Conservation (phyloP, 345 rosid genomes). For the Firmiana major region DNA sequence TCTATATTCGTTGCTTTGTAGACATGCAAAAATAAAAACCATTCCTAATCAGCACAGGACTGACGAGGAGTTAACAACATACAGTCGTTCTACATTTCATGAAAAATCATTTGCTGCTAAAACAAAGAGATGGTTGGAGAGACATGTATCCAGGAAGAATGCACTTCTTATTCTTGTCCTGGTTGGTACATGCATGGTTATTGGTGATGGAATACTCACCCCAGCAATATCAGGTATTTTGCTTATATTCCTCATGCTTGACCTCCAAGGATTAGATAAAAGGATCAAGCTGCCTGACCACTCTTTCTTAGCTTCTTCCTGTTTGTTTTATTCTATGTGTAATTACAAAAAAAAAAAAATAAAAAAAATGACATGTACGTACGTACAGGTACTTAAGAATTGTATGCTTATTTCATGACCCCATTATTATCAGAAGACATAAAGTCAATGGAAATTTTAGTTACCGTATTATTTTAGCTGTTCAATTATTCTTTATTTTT, state of each 20-base stretch:
- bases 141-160: slow-evolving; percentile 48
- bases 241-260: neutral
- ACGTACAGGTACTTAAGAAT: neutral
- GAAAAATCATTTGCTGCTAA: slow-evolving; percentile 82
- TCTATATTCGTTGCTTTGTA: slow-evolving; percentile 86
- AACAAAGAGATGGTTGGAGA: slow-evolving; percentile 80
- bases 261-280: slow-evolving; percentile 7
- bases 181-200: slow-evolving; percentile 89
- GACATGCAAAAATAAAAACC: slow-evolving; percentile 86
- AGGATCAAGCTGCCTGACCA: slow-evolving; percentile 26
- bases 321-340: neutral
- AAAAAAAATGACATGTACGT: neutral
- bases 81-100: slow-evolving; percentile 66
- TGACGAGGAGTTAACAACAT: slow-evolving; percentile 88
- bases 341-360: neutral
- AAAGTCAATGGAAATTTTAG: neutral
- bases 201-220: slow-evolving; percentile 95
- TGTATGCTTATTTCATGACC: neutral
- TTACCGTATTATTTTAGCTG: neutral
- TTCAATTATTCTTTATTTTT: neutral
- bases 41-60: slow-evolving; percentile 88
- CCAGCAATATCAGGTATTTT: slow-evolving; percentile 90
- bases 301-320: neutral
- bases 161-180: slow-evolving; percentile 69
- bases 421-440: neutral